Evolutionary conservation across 2,329 filamentous ascomycete species (phyloP).

Genomic region (Kalmusia sp.): DNA sequence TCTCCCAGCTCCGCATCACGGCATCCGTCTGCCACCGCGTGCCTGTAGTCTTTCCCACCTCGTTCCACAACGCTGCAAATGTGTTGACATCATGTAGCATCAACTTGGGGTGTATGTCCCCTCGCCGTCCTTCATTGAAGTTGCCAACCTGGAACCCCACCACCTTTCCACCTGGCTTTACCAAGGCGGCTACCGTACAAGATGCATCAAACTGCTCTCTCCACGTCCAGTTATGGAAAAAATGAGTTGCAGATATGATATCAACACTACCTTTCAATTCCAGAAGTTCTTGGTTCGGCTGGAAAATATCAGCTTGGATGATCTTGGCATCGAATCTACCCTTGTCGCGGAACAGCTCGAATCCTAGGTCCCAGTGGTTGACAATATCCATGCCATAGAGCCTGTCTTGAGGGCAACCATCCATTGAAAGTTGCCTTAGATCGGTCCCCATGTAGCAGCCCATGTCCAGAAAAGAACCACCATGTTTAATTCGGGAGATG

Average conservation of each 20-base stretch:
- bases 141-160: neutral
- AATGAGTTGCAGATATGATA: neutral
- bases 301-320: neutral
- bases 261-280: neutral
- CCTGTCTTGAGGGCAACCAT: neutral
- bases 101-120: neutral
- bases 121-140: neutral
- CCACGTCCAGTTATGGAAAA: constrained; percentile 4
- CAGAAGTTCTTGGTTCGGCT: neutral
- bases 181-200: neutral
- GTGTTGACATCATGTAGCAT: neutral
- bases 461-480: neutral
- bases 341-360: neutral
- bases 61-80: neutral
- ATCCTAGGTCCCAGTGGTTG: neutral
- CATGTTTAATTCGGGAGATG: neutral
- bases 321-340: neutral
- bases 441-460: neutral
- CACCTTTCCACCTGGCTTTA: neutral
- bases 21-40: neutral
- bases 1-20: neutral
- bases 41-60: neutral
- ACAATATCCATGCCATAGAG: neutral
- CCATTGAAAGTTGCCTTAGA: neutral
- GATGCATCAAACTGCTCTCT: neutral